Base-by-base conservation (phyloP, 169 alveolate genomes). In the Cyclospora cayetanensis region DNA sequence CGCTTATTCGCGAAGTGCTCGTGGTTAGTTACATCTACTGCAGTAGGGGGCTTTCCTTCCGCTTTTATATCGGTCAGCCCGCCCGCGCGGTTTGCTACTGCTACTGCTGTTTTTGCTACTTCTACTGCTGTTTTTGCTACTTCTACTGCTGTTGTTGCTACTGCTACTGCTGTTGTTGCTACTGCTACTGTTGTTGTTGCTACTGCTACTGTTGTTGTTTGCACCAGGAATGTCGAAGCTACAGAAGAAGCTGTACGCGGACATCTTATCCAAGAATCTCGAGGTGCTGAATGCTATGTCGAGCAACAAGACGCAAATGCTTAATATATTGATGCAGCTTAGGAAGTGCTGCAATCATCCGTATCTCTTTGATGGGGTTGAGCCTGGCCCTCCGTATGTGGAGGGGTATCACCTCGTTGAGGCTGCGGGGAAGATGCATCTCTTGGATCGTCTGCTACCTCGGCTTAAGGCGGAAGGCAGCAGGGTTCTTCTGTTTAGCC, bases 311-410 rank as follows among this genome's bases (percentile, higher is more conserved):
- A 97, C 98, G 53, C 99, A 98, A 85, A 95, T 99, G 91, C 97
- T 98, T 97, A 99, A 99, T 93, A 95, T 98, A 88, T 99, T 98
- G 31, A 99, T 99, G 99, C 99, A 99, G 94, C 98, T 99, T 72
- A 97, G 99, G 91, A 99, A 99, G 95, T 99, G 99, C 22, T 99
- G 99, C 93, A 99, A 99, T 92, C 99, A 98, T 92, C 98, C 99
- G n/a, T 97, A 94, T 94, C 95, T 97, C 70, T 97, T 98, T 20
- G 97, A 97, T 70, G 99, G 98, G 53, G 97, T 97, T 0, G 98
- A 97, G 93, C 95, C 95, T 4, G 95, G 95, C 22, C 95, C 95
- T 39, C 96, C 96, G 20, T 94, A 92, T 70, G 85, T 92, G 39
- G 96, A 94, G 77, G 96, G 96, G 91, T 96, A 90, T 31, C 94